Base-by-base conservation (phyloP, 495 filamentous ascomycete species). In the Penicillium diatomitis region DNA sequence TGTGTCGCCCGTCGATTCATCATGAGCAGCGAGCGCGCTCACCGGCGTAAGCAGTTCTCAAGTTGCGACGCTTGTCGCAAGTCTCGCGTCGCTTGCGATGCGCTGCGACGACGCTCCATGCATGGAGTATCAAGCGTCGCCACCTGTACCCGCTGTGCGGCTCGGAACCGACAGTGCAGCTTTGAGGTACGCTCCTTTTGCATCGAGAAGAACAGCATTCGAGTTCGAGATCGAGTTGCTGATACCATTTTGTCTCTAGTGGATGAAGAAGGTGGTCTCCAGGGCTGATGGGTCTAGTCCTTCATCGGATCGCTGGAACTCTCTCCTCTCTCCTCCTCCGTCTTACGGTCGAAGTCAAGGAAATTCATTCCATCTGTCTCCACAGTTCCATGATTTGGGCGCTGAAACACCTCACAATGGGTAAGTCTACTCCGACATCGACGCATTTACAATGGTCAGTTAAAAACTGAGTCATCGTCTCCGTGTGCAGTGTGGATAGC, bases 61-160 rank as follows among this genome's bases (percentile, higher is more conserved):
- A 56, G 54, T 42, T 56, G 54, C 37, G 54, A 56, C 49, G 40
- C 50, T 2, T 56, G 54, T 12, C 54, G 54, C 36, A 56, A 49
- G 31, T 56, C 54, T 38, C 54, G 54, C 20, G 54, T 56, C 11
- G 46, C 46, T 5, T 56, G 54, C 41, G 54, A 56, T 33, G 54
- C 54, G 4, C 38, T 56, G 46, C 47, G 51, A 46, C 32, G 38
- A 40, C 54, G 50, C 20, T 38, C 54, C 12, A 46, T 46, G 31
- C 20, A 30, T 29, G 50, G 32, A 44, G 41, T 34, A 10, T 32
- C 38, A 20, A 41, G 10, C 38, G 46, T 48, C 31, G 45, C 50
- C 4, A 39, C 54, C 33, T 56, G 54, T 41, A 56, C 39, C 36
- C 54, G 54, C 10, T 56, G 54, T 50, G 49, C 43, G 39, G 48